These are phyloP conservation scores for Hebeloma cylindrosporum DNA, from an alignment of 768 basidiomycete genomes.

Conservation along the genomic window DNA sequence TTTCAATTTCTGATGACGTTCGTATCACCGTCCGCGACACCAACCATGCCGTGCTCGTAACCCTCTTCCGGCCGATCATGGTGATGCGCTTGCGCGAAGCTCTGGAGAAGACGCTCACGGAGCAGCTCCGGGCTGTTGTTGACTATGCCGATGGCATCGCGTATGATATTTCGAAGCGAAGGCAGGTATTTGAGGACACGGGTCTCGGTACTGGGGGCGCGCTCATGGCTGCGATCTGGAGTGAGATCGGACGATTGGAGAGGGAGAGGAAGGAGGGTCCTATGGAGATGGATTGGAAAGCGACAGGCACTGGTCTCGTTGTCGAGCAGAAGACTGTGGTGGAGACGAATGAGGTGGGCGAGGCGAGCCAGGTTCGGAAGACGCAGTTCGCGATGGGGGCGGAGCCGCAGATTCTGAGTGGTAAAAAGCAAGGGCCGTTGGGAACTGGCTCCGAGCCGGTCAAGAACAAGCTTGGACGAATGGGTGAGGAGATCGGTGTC, in stretches of 20 bases:
- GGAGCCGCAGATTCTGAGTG: slow-evolving; percentile 70
- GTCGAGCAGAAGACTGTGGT: slow-evolving; percentile 44
- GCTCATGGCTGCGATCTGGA: slow-evolving; percentile 64
- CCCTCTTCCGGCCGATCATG: slow-evolving; percentile 65
- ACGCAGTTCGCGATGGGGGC: slow-evolving; percentile 63
- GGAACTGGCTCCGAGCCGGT: slow-evolving; percentile 50
- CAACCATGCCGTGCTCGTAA: slow-evolving; percentile 62
- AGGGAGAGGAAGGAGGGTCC: slow-evolving; percentile 34
- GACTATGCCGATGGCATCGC: slow-evolving; percentile 56
- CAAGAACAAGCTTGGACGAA: slow-evolving; percentile 34
- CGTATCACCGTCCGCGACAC: slow-evolving; percentile 54
- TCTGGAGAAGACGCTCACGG: slow-evolving; percentile 55
- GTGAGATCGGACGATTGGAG: slow-evolving; percentile 61
- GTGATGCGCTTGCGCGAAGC: slow-evolving; percentile 56
- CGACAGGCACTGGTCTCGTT: slow-evolving; percentile 66
- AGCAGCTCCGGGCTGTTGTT: slow-evolving; percentile 51
- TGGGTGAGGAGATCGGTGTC: slow-evolving; percentile 30
- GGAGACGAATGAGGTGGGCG: slow-evolving; percentile 21
- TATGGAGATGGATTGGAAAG: slow-evolving; percentile 43
- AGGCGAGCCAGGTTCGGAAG: slow-evolving; percentile 19
- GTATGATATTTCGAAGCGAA: slow-evolving; percentile 57
- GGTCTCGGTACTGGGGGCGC: slow-evolving; percentile 51
- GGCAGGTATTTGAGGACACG: slow-evolving; percentile 64
- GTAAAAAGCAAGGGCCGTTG: slow-evolving; percentile 66
- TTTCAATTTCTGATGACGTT: slow-evolving; percentile 57